phyloP scores from a whole-genome alignment of 768 basidiomycete species.

The Mycena indigotica region DNA sequence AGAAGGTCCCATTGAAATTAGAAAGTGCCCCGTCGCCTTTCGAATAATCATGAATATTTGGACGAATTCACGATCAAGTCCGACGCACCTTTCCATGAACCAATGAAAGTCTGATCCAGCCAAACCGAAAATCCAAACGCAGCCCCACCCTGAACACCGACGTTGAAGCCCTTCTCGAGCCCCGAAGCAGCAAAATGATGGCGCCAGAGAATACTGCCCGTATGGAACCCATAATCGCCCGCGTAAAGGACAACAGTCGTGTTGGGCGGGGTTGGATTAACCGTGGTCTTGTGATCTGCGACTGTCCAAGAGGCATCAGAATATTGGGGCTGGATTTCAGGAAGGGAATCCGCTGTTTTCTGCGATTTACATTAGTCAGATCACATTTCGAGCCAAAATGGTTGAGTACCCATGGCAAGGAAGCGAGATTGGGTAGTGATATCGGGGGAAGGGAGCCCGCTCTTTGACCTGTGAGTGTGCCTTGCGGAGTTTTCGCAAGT shows the following conservation, averaged over 20 bases:
- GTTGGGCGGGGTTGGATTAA: constrained; percentile 40
- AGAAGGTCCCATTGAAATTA: constrained; percentile 36
- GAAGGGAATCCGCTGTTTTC: constrained; percentile 46
- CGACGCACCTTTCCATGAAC: constrained; percentile 41
- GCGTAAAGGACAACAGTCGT: constrained; percentile 49
- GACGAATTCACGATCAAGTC: neutral
- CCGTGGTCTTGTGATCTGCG: constrained; percentile 42
- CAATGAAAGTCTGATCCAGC: constrained; percentile 50
- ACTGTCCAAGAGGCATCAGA: constrained; percentile 47
- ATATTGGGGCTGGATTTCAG: constrained; percentile 43
- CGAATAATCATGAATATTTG: neutral
- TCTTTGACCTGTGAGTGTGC: constrained; percentile 39
- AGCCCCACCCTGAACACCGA: constrained; percentile 44
- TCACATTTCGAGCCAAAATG: neutral
- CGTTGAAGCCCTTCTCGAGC: constrained; percentile 44
- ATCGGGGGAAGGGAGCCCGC: constrained; percentile 36
- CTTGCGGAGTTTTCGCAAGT: constrained; percentile 41
- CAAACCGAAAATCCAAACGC: constrained; percentile 55
- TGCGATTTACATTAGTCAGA: constrained; percentile 14
- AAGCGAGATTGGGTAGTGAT: constrained; percentile 36
- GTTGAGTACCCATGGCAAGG: constrained; percentile 39
- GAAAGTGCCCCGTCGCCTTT: constrained; percentile 36
- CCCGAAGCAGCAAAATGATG: constrained; percentile 52
- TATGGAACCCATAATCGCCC: constrained; percentile 54
- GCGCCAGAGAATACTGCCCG: constrained; percentile 54